Evolutionary conservation across 352 stramenopile species (phyloP).

Genomic region (Globisporangium solare): DNA sequence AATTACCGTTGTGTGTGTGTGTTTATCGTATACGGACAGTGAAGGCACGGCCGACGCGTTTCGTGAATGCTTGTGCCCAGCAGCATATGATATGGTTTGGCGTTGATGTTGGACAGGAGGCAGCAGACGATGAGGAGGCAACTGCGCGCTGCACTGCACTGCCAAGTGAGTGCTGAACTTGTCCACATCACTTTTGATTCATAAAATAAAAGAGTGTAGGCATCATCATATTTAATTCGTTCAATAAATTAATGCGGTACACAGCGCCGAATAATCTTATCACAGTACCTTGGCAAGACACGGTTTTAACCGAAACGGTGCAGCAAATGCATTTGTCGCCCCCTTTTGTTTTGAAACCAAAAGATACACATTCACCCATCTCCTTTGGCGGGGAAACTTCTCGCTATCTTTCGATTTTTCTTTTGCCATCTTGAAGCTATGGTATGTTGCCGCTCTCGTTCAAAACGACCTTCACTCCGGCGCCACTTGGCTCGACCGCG

Average conservation of each 20-base stretch:
- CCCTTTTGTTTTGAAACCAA: slow-evolving; percentile 8
- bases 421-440: slow-evolving; percentile 5
- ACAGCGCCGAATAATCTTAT: background rate
- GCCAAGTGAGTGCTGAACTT: no score
- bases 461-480: slow-evolving; percentile 8
- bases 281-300: background rate
- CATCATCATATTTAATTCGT: background rate
- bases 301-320: background rate
- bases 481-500: background rate
- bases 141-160: no score
- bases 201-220: background rate
- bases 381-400: background rate
- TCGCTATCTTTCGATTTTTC: slow-evolving; percentile 5
- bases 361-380: slow-evolving; percentile 8
- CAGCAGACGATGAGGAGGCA: no score
- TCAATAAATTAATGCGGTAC: background rate
- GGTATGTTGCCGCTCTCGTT: slow-evolving; percentile 5
- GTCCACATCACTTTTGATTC: no score
- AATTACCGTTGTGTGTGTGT: no score
- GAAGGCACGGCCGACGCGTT: no score
- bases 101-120: no score
- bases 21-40: no score
- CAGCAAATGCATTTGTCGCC: background rate
- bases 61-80: no score
- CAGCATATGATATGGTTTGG: no score